Conservation (phyloP, 1,284 basidiomycete species). For the Sporisorium iseilematis-ciliati region DNA sequence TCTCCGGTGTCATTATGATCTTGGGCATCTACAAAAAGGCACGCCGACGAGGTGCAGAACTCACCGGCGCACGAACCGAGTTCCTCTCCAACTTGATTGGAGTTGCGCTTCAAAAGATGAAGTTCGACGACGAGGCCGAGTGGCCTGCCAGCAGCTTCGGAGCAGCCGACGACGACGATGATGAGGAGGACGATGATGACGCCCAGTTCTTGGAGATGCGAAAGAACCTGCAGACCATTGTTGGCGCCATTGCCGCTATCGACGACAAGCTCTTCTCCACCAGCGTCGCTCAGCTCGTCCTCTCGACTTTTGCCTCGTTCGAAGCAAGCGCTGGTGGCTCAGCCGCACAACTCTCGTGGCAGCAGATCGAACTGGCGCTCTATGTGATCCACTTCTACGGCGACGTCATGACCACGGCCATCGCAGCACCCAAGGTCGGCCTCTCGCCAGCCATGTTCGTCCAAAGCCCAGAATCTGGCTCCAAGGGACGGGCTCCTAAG, state of each 20-base stretch:
- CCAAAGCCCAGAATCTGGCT: constrained; percentile 52
- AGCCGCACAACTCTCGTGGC: constrained; percentile 79
- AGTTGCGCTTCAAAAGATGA: constrained; percentile 82
- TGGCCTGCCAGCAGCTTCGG: constrained; percentile 77
- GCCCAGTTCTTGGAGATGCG: constrained; percentile 86
- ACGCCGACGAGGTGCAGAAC: constrained; percentile 50
- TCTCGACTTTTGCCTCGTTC: constrained; percentile 80
- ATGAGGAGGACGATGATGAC: constrained; percentile 80
- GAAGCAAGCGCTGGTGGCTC: constrained; percentile 73
- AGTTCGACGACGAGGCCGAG: constrained; percentile 77
- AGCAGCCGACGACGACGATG: constrained; percentile 79
- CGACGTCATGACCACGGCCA: constrained; percentile 73
- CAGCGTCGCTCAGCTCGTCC: constrained; percentile 78
- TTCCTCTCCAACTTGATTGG: constrained; percentile 83
- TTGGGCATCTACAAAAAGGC: constrained; percentile 65
- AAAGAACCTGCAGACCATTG: constrained; percentile 84
- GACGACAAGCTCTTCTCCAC: constrained; percentile 83
- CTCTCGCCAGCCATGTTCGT: constrained; percentile 65
- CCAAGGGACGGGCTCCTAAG: constrained; percentile 58
- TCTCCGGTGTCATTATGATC: constrained; percentile 58
- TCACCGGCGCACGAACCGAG: constrained; percentile 70
- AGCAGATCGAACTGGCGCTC: constrained; percentile 90
- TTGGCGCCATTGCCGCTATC: constrained; percentile 84
- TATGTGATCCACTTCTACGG: constrained; percentile 94
- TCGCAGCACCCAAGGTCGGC: constrained; percentile 62